These are phyloP conservation scores for Lachancea dasiensis DNA, from an alignment of 805 yeast species.

Conservation along the genomic window DNA sequence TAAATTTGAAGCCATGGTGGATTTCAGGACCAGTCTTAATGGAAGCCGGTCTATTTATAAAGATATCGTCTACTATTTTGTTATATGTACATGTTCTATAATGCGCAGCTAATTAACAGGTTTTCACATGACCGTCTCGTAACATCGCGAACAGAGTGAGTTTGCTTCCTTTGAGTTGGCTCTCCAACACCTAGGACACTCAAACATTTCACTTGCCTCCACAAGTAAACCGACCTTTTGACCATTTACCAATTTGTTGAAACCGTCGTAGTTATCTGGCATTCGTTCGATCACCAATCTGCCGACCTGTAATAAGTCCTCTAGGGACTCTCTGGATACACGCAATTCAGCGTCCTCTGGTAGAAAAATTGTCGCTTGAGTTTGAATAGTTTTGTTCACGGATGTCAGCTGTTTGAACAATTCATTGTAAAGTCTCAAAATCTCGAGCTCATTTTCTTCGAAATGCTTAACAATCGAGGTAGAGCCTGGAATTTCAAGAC, in stretches of 20 bases:
- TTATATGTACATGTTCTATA: background rate
- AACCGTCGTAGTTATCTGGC: background rate
- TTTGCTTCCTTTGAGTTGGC: constrained; percentile 47
- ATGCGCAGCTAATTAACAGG: background rate
- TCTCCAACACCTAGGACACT: constrained; percentile 97
- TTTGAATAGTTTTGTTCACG: constrained; percentile 22
- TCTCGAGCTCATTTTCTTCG: constrained; percentile 14
- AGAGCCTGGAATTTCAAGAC: background rate
- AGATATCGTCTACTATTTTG: background rate
- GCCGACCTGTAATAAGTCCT: constrained; percentile 62
- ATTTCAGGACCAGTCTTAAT: too few species aligned
- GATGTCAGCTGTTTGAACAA: constrained; percentile 19
- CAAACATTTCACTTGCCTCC: constrained; percentile 36
- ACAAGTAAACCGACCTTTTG: constrained; percentile 34
- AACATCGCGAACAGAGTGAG: constrained; percentile 63
- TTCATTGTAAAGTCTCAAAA: constrained; percentile 19
- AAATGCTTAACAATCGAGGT: constrained; percentile 11
- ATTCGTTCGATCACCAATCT: constrained; percentile 35
- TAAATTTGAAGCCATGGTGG: background rate
- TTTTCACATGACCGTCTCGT: constrained; percentile 26
- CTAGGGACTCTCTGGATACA: constrained; percentile 38
- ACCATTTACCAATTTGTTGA: constrained; percentile 26
- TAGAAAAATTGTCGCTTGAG: constrained; percentile 27
- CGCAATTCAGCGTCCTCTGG: constrained; percentile 9
- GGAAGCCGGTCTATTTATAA: too few species aligned